Evolutionary conservation across 192 early-diverging fungal species (phyloP), one percentile per base, ranked within the genome.

Genomic region (Umbelopsis sp.): DNA sequence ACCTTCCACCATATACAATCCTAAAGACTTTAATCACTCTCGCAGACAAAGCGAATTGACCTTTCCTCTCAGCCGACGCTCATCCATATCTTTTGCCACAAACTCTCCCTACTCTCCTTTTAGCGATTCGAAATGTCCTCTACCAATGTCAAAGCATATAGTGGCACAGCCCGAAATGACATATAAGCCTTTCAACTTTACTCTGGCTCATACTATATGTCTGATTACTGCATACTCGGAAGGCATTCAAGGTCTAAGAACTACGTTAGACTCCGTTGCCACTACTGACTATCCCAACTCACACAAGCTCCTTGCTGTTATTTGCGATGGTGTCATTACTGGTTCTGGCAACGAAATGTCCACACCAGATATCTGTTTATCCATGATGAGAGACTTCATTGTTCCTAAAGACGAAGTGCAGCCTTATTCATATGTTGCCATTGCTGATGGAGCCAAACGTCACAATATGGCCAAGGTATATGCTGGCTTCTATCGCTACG

Each of bases 391-490:
- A 8, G 86, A 90, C 72, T 86, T 87, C 70, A 67, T 89, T 27
- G 79, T 87, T 5, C 83, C 85, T 5, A 84, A 83, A 13, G 87
- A 87, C 44, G 78, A 85, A 21, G 89, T 90, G 3, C 76, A 87
- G 78, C 88, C 94, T 11, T 84, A 91, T 73, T 88, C 92, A 25
- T 96, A 93, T 77, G 88, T 97, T 30, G 92, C 96, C 35, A 94
- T 98, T 71, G 95, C 93, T 37, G 91, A 96, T 71, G 96, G 96
- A n/a, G 76, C 84, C 46, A 95, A 94, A 77, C 89, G 94, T 16
- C 91, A 95, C 80, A 98, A 98, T 79, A 93, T 90, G 87, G 96
- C 96, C 61, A 90, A 91, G 71, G 90, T 98, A 20, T 95, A 95
- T 71, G 90, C 96, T 3, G 96, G 96, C 22, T 97, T 88, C 84